Evolutionary conservation across 2,329 filamentous ascomycete genomes (phyloP).

Genomic region (Aspergillus aculeatinus): DNA sequence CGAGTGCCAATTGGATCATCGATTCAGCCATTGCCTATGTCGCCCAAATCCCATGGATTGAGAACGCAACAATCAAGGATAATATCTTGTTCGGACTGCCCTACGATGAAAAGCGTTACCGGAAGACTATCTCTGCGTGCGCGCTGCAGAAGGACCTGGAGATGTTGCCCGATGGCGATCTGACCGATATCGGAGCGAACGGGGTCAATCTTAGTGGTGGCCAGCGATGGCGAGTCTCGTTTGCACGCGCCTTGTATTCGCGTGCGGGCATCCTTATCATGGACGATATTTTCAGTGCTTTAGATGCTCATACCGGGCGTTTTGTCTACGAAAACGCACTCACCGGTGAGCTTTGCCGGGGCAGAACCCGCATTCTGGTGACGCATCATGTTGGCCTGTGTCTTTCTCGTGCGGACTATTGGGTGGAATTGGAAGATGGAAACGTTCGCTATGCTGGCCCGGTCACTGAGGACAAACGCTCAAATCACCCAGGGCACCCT

Average conservation of each 20-base stretch:
- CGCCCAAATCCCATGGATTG: constrained; percentile 77
- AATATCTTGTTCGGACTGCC: constrained; percentile 76
- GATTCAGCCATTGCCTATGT: constrained; percentile 69
- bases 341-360: constrained; percentile 66
- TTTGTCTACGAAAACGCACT: constrained; percentile 74
- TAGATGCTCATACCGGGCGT: constrained; percentile 74
- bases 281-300: constrained; percentile 76
- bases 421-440: constrained; percentile 9
- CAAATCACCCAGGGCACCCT: not conserved
- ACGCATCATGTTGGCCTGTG: constrained; percentile 56
- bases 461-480: not conserved
- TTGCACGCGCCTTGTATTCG: constrained; percentile 75
- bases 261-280: constrained; percentile 70
- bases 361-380: constrained; percentile 71
- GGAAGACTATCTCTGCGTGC: constrained; percentile 67
- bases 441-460: not conserved
- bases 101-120: constrained; percentile 63
- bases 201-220: constrained; percentile 58
- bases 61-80: constrained; percentile 72
- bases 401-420: not conserved
- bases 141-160: constrained; percentile 71
- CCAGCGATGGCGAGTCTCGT: constrained; percentile 75
- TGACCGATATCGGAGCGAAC: constrained; percentile 76
- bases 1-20: constrained; percentile 64
- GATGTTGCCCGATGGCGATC: constrained; percentile 70